Evolutionary conservation across 2,329 filamentous ascomycete species (phyloP).

Genomic region (Claviceps humidiphila): DNA sequence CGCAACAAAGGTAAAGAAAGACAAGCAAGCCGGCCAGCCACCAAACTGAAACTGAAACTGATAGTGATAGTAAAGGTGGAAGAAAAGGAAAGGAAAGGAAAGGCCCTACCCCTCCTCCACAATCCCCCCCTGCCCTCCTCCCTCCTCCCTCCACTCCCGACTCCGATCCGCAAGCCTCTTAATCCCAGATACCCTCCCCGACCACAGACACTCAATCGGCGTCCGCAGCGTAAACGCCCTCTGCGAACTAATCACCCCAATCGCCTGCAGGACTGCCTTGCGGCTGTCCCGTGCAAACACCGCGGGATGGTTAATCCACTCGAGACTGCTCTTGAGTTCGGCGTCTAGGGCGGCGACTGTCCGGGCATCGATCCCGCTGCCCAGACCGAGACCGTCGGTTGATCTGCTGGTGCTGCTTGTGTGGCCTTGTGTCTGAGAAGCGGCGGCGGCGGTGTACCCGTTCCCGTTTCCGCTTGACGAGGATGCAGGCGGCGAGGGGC

Average conservation of each 20-base stretch:
- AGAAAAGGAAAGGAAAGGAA: background rate
- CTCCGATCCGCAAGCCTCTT: slow-evolving; percentile 71
- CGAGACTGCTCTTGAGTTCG: slow-evolving; percentile 77
- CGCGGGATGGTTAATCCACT: slow-evolving; percentile 96
- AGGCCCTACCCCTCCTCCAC: slow-evolving; percentile 41
- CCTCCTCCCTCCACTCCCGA: slow-evolving; percentile 82
- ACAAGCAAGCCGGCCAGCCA: too few species aligned
- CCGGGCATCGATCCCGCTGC: slow-evolving; percentile 66
- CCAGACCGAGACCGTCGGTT: slow-evolving; percentile 42
- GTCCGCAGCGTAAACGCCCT: slow-evolving; percentile 88
- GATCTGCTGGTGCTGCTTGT: slow-evolving; percentile 38
- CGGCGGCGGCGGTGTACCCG: slow-evolving; percentile 18
- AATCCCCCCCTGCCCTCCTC: slow-evolving; percentile 57
- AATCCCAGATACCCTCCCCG: slow-evolving; percentile 66
- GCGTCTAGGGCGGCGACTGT: slow-evolving; percentile 81
- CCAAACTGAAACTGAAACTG: too few species aligned
- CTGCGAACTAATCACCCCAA: slow-evolving; percentile 92
- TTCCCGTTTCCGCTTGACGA: slow-evolving; percentile 17
- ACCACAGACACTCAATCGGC: slow-evolving; percentile 80
- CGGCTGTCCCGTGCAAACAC: slow-evolving; percentile 88
- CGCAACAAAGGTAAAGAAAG: too few species aligned
- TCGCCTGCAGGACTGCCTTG: slow-evolving; percentile 91
- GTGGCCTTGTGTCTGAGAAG: too few species aligned
- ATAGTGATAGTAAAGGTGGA: too few species aligned
- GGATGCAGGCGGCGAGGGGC: slow-evolving; percentile 39